These are phyloP conservation scores for Perkinsela sp. DNA, from an alignment of 208 protist genomes.

Conservation along the genomic window DNA sequence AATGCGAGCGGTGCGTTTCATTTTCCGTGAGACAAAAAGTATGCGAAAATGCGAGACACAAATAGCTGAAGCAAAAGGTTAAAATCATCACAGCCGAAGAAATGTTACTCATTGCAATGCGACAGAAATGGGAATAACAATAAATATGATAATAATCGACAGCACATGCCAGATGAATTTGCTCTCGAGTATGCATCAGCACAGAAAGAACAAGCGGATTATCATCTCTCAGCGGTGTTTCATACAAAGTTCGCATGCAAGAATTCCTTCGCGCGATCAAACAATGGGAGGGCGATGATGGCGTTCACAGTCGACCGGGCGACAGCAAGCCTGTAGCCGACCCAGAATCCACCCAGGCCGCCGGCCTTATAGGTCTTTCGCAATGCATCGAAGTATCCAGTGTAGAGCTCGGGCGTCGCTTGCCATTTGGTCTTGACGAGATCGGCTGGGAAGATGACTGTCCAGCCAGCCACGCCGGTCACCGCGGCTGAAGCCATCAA, in stretches of 20 bases:
- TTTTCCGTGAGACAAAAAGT: neutral
- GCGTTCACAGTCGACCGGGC: neutral
- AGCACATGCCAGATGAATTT: too few relatives aligned
- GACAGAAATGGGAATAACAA: too few relatives aligned
- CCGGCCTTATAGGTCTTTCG: neutral
- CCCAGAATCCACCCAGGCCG: neutral
- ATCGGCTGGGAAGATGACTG: neutral
- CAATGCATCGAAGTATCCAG: neutral
- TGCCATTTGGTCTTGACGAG: neutral
- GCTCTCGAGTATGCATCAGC: too few relatives aligned
- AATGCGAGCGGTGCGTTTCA: neutral
- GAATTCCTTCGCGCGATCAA: neutral
- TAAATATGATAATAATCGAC: too few relatives aligned
- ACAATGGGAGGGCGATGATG: neutral
- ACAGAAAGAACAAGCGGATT: too few relatives aligned
- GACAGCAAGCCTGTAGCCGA: neutral
- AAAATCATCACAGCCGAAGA: too few relatives aligned
- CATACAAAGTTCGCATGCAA: neutral
- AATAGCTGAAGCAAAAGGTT: too few relatives aligned
- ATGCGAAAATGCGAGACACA: too few relatives aligned
- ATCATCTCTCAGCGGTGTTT: too few relatives aligned
- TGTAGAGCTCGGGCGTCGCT: neutral
- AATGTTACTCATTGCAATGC: too few relatives aligned
- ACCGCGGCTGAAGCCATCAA: neutral
- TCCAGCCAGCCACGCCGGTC: neutral